These are phyloP conservation scores for Myotisia sp. DNA, from an alignment of 2,329 filamentous ascomycete genomes.

Conservation along the genomic window DNA sequence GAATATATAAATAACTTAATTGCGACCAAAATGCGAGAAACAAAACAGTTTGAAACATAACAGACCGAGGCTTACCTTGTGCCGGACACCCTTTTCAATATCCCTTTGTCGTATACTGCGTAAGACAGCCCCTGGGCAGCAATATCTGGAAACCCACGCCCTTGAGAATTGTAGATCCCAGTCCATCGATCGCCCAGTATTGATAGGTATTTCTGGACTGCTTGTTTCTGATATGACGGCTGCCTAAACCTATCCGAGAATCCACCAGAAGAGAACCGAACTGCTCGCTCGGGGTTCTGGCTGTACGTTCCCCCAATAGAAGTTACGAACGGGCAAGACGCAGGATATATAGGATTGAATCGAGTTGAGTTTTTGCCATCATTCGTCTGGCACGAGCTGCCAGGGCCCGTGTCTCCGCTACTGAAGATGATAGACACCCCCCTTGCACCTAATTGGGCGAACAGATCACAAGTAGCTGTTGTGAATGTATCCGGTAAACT, in stretches of 20 bases:
- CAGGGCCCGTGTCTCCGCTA: conserved; percentile 49
- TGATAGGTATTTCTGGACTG: conserved; percentile 32
- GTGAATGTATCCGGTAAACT: conserved; percentile 47
- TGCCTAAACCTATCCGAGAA: conserved; percentile 38
- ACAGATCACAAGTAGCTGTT: conserved; percentile 46
- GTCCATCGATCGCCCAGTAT: conserved; percentile 28
- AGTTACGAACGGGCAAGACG: conserved; percentile 49
- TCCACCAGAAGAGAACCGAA: conserved; percentile 37
- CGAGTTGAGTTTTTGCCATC: conserved; percentile 39
- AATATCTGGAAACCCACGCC: conserved; percentile 49
- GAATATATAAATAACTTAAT: no score
- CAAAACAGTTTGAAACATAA: no score
- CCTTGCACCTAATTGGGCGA: conserved; percentile 50
- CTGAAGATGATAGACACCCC: conserved; percentile 54
- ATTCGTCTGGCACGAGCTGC: conserved; percentile 40
- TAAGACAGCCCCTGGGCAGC: conserved; percentile 40
- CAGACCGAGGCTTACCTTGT: conserved; percentile 19
- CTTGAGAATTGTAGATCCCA: conserved; percentile 37
- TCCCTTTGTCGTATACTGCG: conserved; percentile 27
- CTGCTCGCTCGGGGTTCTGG: conserved; percentile 33
- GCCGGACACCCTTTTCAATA: conserved; percentile 29
- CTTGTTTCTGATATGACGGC: conserved; percentile 34
- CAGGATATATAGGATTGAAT: conserved; percentile 43
- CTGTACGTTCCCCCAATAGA: conserved; percentile 45
- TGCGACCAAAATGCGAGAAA: no score